A percentile compares a stretch with the other conserved stretches of the same genome.
Evolutionary conservation across 2,329 filamentous ascomycete genomes (phyloP).

Genomic region (Hymenoscyphus linearis): DNA sequence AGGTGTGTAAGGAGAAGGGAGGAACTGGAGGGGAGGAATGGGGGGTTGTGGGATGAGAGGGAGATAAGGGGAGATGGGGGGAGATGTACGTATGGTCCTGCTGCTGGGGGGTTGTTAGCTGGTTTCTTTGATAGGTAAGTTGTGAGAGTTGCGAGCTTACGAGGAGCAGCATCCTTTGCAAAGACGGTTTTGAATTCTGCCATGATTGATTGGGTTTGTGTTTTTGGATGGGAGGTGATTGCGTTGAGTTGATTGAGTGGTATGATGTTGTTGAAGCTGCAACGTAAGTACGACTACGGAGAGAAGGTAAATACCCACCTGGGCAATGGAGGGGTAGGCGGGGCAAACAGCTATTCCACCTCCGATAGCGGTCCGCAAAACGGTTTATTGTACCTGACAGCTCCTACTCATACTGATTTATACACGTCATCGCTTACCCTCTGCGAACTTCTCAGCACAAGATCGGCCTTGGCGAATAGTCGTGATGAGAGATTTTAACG

Average conservation of each 20-base stretch:
- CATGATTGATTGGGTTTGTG: constrained; percentile 25
- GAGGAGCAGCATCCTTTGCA: constrained; percentile 32
- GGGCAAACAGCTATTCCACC: too few relatives aligned
- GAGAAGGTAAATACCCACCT: not conserved
- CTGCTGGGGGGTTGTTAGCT: constrained; percentile 19
- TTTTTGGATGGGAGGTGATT: not conserved
- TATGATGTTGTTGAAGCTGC: not conserved
- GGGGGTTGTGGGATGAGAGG: not conserved
- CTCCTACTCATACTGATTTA: not conserved
- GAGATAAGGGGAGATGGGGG: constrained; percentile 2
- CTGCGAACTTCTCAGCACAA: not conserved
- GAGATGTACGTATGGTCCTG: constrained; percentile 25
- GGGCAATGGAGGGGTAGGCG: not conserved
- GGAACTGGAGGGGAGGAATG: not conserved
- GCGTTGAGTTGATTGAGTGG: not conserved
- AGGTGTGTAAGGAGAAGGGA: constrained; percentile 9
- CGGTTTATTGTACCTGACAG: not conserved
- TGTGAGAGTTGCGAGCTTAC: constrained; percentile 21
- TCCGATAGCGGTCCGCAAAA: not conserved
- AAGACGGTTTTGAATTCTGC: constrained; percentile 31
- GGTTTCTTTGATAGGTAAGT: constrained; percentile 1
- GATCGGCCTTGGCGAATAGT: not conserved
- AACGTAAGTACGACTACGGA: too few relatives aligned
- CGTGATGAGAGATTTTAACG: constrained; percentile 26
- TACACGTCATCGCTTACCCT: not conserved